Conservation (phyloP, 768 basidiomycete genomes). For the Lentinus tigrinus region DNA sequence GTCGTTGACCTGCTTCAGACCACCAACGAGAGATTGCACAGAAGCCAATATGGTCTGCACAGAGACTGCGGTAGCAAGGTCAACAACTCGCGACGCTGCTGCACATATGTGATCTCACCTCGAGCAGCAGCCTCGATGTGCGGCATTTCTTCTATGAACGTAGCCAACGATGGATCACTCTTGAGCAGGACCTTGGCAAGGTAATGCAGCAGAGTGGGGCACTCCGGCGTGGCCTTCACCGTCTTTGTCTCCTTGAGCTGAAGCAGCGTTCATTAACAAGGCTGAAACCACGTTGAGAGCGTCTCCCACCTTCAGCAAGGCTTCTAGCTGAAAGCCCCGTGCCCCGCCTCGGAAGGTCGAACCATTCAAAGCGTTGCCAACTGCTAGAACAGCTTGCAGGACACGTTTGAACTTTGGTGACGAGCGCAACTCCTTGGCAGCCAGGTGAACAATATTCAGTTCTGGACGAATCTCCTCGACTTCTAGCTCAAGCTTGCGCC, state of each 20-base stretch:
- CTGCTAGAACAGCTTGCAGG: constrained; percentile 68
- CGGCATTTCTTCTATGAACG: constrained; percentile 79
- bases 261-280: neutral
- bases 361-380: constrained; percentile 84
- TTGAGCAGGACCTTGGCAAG: constrained; percentile 73
- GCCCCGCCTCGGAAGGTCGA: constrained; percentile 84
- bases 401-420: constrained; percentile 68
- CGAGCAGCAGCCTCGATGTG: constrained; percentile 82
- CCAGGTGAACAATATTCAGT: constrained; percentile 67
- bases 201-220: constrained; percentile 90
- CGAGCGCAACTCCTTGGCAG: constrained; percentile 63
- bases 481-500: constrained; percentile 78
- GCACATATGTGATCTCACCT: constrained; percentile 41
- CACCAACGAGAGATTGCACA: constrained; percentile 55
- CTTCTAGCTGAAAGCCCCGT: constrained; percentile 80
- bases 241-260: constrained; percentile 87
- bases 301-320: constrained; percentile 67
- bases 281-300: neutral
- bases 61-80: constrained; percentile 55
- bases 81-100: neutral
- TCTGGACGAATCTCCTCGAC: constrained; percentile 84
- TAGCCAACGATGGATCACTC: constrained; percentile 60
- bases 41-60: constrained; percentile 60
- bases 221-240: constrained; percentile 60
- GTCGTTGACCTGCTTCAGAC: constrained; percentile 52